phyloP scores from a whole-genome alignment of 2,329 filamentous ascomycete species.

The Mollisia scopiformis region DNA sequence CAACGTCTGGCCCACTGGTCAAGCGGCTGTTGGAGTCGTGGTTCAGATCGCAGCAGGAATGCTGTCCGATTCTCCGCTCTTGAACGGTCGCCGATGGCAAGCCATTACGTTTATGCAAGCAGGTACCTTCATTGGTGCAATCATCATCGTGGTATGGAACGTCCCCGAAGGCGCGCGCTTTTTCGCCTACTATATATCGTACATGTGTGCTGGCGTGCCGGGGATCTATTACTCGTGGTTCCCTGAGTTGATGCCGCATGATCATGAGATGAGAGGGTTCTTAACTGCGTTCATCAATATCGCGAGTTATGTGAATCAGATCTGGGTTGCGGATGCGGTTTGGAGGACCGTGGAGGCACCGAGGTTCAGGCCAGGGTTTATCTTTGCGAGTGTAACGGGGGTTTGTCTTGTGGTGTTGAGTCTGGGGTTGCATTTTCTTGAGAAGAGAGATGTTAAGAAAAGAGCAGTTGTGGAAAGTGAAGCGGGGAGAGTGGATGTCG shows the following conservation, averaged over 20 bases:
- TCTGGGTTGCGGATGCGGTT: conserved; percentile 29
- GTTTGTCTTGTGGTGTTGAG: conserved; percentile 7
- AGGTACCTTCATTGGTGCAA: conserved; percentile 1
- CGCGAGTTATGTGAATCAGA: conserved; percentile 26
- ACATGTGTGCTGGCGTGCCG: conserved; percentile 17
- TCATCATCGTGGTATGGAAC: conserved; percentile 15
- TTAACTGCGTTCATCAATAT: conserved; percentile 28
- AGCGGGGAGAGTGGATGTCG: not conserved
- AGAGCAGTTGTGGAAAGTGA: not conserved
- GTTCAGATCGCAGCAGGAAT: conserved; percentile 29
- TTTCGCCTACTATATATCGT: conserved; percentile 18
- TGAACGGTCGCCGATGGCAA: conserved; percentile 30
- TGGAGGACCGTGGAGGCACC: conserved; percentile 30
- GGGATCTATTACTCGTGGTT: conserved; percentile 23
- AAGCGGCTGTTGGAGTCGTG: conserved; percentile 21
- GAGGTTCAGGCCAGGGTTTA: conserved; percentile 25
- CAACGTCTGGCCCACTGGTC: conserved; percentile 28
- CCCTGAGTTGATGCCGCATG: conserved; percentile 22
- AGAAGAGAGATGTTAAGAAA: conserved; percentile 10
- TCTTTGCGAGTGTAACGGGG: conserved; percentile 17
- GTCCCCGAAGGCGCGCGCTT: conserved; percentile 13
- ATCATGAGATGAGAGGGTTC: conserved; percentile 28
- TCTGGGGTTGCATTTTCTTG: conserved; percentile 4
- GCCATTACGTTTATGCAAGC: conserved; percentile 29
- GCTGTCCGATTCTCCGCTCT: conserved; percentile 28